A percentile compares a stretch with the other conserved stretches of the same genome.
phyloP scores from a whole-genome alignment of 306 rosid genomes.

The Cucurbita maxima region DNA sequence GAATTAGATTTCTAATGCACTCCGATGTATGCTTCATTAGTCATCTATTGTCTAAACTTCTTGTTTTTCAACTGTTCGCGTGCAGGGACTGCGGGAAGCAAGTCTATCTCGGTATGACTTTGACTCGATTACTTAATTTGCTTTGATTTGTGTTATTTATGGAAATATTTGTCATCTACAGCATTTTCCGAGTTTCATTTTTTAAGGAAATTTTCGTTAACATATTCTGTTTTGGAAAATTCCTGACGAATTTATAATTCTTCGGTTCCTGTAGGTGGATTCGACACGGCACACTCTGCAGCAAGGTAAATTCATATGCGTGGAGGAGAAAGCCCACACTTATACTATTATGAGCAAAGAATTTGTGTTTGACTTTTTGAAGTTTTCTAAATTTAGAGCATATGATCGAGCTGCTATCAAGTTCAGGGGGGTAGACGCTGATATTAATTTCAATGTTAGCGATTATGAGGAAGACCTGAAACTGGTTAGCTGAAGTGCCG shows the following conservation, averaged over 20 bases:
- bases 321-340: background rate
- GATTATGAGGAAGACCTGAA: constrained; percentile 92
- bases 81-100: constrained; percentile 99
- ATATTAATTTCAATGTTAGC: constrained; percentile 74
- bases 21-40: background rate
- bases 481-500: constrained; percentile 37
- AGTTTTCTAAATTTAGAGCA: constrained; percentile 42
- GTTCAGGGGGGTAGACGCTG: constrained; percentile 97
- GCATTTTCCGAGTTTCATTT: constrained; percentile 17
- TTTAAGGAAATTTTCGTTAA: background rate
- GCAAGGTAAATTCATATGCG: constrained; percentile 48
- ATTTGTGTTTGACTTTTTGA: background rate
- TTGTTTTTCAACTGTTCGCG: constrained; percentile 5
- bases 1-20: background rate
- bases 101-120: constrained; percentile 78
- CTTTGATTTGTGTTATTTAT: constrained; percentile 5
- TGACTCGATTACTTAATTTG: constrained; percentile 10
- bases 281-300: constrained; percentile 96
- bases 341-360: background rate
- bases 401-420: constrained; percentile 97
- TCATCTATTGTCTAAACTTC: background rate
- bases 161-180: constrained; percentile 2
- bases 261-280: constrained; percentile 64
- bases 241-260: constrained; percentile 8
- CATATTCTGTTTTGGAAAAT: constrained; percentile 5